Conservation (phyloP, 2,329 filamentous ascomycete species). For the Ceratocystis papillata region DNA sequence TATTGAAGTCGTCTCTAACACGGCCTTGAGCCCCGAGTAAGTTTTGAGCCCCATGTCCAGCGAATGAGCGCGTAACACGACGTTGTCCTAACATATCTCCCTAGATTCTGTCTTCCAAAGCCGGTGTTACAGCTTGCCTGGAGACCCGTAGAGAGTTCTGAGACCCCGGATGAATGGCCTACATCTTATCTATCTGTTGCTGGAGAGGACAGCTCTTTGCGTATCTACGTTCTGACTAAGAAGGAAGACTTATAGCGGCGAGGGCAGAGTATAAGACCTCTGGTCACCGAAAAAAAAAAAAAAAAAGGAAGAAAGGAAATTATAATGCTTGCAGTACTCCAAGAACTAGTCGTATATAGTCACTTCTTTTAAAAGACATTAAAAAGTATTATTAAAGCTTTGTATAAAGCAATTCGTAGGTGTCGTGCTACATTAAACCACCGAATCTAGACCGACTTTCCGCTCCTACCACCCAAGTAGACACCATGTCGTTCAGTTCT, state of each 20-base stretch:
- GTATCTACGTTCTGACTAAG: slow-evolving; percentile 42
- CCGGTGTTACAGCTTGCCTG: slow-evolving; percentile 58
- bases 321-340: too few species aligned
- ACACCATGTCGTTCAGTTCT: background rate
- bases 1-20: slow-evolving; percentile 14
- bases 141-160: slow-evolving; percentile 40
- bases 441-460: background rate
- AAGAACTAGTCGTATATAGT: too few species aligned
- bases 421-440: slow-evolving; percentile 3
- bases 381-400: slow-evolving; percentile 18
- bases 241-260: background rate
- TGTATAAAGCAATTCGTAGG: background rate
- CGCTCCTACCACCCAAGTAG: background rate
- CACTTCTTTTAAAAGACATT: slow-evolving; percentile 9
- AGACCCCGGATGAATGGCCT: slow-evolving; percentile 27
- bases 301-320: background rate
- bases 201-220: slow-evolving; percentile 51
- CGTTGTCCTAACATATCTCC: background rate
- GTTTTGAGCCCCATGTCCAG: background rate
- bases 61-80: background rate
- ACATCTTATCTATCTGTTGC: slow-evolving; percentile 41
- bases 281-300: background rate
- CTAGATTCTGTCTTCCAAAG: slow-evolving; percentile 49
- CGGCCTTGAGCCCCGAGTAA: slow-evolving; percentile 19
- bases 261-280: background rate